Conservation (phyloP, 306 rosid species). For the Fragaria vesca region DNA sequence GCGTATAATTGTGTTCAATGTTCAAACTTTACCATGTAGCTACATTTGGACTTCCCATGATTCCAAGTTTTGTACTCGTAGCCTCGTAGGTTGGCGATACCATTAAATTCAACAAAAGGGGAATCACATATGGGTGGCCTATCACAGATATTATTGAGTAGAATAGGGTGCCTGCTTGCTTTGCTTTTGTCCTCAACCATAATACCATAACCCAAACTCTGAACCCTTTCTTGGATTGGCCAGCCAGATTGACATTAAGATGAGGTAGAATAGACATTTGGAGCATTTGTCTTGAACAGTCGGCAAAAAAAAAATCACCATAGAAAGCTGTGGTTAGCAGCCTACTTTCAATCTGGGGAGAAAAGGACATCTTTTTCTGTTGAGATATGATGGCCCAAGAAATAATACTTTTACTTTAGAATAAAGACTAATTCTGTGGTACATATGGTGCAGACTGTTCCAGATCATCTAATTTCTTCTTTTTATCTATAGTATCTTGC, state of each 20-base stretch:
- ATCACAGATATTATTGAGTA: background rate
- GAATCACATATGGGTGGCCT: background rate
- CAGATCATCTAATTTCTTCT: background rate
- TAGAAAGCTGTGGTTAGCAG: background rate
- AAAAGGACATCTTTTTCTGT: background rate
- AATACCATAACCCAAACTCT: background rate
- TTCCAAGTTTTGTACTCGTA: background rate
- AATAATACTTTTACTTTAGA: background rate
- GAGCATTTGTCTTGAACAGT: background rate
- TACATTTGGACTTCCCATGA: background rate
- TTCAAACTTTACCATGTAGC: background rate
- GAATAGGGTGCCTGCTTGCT: background rate
- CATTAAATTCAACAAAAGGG: background rate
- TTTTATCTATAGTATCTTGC: background rate
- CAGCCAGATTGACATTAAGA: slow-evolving; percentile 5
- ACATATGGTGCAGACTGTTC: background rate
- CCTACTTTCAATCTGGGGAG: background rate
- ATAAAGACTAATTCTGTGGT: background rate
- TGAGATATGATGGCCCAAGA: background rate
- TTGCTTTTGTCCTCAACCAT: background rate
- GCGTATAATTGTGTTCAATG: background rate
- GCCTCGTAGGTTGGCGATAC: background rate
- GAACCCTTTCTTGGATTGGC: background rate
- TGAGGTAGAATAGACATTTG: background rate
- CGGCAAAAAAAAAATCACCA: background rate